Base-by-base conservation (phyloP, 2,329 filamentous ascomycete genomes). In the Graphiopsis chlorocephala region DNA sequence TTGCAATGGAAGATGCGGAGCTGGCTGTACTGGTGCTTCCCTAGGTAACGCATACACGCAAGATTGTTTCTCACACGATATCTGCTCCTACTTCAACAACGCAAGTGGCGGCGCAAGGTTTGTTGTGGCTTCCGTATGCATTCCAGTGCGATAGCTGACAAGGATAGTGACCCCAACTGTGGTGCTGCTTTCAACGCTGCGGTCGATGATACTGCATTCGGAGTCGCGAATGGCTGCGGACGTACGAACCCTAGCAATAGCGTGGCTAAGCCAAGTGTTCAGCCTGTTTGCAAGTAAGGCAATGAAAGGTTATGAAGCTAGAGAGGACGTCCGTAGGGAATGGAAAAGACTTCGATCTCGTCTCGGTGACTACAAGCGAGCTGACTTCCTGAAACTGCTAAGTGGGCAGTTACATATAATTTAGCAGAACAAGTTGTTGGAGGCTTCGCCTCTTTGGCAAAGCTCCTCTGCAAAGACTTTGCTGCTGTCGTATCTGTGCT, bases 41-140 rank as follows among this genome's bases (percentile, higher is more conserved):
- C 1, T 83, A 8, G 82, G 82, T 2, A 82, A 83, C 35, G 80
- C 73, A 4, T 84, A 84, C 64, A 83, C 81, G 0, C 82, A 83
- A 66, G 80, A 84, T 58, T 84, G 82, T 68, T 83, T 81, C 67
- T 79, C 78, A 0, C 82, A 84, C 62, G 82, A 84, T 57, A 78
- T 84, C 14, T 84, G 82, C 70, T 83, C 80, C 4, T 84, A 80
- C 67, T 84, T 84, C 65, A 78, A 83, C 31, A 79, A 79, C 59
- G 80, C 82, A 1, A 78, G 73, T n/a, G 80, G 80, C 8, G 82
- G 82, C 2, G 73, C 79, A 0, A 80, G 77, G 82, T 82, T 70
- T 7, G 42, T 66, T 5, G 8, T 17, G 14, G 4, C 15, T 20
- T 6, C 20, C 35, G 2, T 33, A 11, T 15, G 10, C 14, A 4